These are phyloP conservation scores for Eruca vesicaria DNA, from an alignment of 441 rosid species.

Conservation along the genomic window DNA sequence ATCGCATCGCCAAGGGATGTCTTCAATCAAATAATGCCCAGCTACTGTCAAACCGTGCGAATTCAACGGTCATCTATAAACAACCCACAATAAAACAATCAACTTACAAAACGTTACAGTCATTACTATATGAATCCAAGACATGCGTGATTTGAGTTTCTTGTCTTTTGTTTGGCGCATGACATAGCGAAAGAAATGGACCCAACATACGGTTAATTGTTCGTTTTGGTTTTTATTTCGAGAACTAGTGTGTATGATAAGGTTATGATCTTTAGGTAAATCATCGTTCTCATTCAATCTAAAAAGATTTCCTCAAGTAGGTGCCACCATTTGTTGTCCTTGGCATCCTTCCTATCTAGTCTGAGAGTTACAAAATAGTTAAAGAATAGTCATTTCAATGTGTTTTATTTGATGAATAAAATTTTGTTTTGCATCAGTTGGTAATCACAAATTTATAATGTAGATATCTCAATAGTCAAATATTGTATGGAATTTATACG, in stretches of 20 bases:
- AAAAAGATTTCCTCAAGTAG: slow-evolving; percentile 55
- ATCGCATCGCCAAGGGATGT: neutral
- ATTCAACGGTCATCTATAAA: slow-evolving; percentile 4
- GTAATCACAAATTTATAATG: neutral
- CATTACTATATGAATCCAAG: slow-evolving; percentile 1
- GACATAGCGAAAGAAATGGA: slow-evolving; percentile 1
- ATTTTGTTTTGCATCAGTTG: neutral
- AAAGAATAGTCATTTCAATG: slow-evolving; percentile 6
- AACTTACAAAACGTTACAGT: slow-evolving; percentile 10
- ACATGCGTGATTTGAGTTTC: slow-evolving; percentile 22
- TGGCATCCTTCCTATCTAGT: slow-evolving; percentile 3
- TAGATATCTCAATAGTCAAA: slow-evolving; percentile 8
- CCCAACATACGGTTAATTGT: neutral
- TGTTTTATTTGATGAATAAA: neutral
- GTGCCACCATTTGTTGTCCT: slow-evolving; percentile 58
- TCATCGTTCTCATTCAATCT: slow-evolving; percentile 37
- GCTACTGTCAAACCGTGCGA: neutral
- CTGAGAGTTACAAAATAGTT: slow-evolving; percentile 10
- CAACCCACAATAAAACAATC: neutral
- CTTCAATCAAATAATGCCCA: neutral
- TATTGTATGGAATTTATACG: neutral
- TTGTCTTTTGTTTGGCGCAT: neutral
- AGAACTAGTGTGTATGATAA: neutral
- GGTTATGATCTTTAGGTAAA: neutral
- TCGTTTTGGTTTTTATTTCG: neutral